Percentiles rank a stretch among this genome's conserved stretches.
phyloP scores from a whole-genome alignment of 495 filamentous ascomycete genomes.

The Pseudoneurospora amorphoporcata region DNA sequence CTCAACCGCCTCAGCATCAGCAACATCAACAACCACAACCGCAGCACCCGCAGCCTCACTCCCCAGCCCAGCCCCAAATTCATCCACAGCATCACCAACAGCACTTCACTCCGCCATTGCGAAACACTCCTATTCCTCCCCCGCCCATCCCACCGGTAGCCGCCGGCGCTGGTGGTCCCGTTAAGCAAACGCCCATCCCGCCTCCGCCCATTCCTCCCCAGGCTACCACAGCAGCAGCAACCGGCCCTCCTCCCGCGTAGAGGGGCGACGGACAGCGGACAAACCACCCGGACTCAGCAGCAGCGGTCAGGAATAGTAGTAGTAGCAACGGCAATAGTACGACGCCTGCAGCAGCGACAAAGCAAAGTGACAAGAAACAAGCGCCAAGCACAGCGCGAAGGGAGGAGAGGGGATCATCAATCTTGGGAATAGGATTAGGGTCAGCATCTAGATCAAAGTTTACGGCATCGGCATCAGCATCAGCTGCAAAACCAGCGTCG shows the following conservation, averaged over 20 bases:
- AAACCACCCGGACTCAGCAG: conserved; percentile 1
- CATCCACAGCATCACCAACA: conserved; percentile 2
- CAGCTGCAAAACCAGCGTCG: not conserved
- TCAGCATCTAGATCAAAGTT: not conserved
- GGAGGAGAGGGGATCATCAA: not conserved
- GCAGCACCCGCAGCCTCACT: not conserved
- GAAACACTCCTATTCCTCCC: conserved; percentile 20
- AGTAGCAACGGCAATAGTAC: not conserved
- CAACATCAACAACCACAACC: conserved; percentile 3
- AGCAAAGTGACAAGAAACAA: not conserved
- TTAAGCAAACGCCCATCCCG: conserved; percentile 20
- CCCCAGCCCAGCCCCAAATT: not conserved
- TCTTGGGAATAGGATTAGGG: not conserved
- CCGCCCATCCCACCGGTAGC: conserved; percentile 16
- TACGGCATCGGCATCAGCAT: not conserved
- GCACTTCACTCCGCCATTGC: conserved; percentile 7
- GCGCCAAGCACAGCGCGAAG: not conserved
- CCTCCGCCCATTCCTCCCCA: conserved; percentile 21
- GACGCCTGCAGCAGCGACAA: not conserved
- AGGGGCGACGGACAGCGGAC: not conserved
- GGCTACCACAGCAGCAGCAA: conserved; percentile 1
- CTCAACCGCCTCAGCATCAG: not conserved
- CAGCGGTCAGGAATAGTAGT: not conserved
- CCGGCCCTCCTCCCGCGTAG: conserved; percentile 1
- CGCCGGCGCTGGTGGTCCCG: not conserved